Conservation (phyloP, 2,329 filamentous ascomycete genomes). For the Aspergillus pseudonomiae region DNA sequence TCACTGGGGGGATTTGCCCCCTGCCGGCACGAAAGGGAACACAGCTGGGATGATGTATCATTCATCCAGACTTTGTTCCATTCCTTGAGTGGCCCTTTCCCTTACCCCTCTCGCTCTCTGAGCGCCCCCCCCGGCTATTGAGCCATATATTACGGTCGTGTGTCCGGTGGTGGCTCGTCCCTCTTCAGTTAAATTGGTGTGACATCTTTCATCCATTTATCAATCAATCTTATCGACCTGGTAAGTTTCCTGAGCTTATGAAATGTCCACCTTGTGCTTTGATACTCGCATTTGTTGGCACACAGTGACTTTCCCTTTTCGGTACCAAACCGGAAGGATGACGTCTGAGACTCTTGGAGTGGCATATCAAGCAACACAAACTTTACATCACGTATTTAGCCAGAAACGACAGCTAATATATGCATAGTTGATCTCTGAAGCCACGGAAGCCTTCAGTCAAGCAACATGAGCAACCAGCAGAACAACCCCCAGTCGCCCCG, state of each 20-base stretch:
- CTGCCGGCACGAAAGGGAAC: neutral
- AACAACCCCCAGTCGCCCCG: constrained; percentile 24
- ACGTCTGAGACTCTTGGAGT: neutral
- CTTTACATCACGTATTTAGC: neutral
- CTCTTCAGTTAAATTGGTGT: neutral
- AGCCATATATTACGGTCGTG: neutral
- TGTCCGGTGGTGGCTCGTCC: neutral
- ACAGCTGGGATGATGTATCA: constrained; percentile 12
- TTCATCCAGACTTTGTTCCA: constrained; percentile 14
- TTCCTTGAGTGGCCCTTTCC: neutral
- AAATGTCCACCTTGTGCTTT: neutral
- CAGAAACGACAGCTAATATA: neutral
- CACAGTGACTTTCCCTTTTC: neutral
- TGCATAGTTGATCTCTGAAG: neutral
- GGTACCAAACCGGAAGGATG: neutral
- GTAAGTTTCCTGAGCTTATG: neutral
- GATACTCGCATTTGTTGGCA: neutral
- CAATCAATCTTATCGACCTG: neutral
- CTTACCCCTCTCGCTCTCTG: constrained; percentile 20
- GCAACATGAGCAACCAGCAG: constrained; percentile 26
- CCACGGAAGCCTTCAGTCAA: neutral
- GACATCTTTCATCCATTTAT: neutral
- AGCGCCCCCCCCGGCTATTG: too few species aligned
- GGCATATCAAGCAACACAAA: neutral
- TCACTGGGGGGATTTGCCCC: constrained; percentile 6